Evolutionary conservation across 2,329 filamentous ascomycete genomes (phyloP).

Genomic region (Volutella citrinella): DNA sequence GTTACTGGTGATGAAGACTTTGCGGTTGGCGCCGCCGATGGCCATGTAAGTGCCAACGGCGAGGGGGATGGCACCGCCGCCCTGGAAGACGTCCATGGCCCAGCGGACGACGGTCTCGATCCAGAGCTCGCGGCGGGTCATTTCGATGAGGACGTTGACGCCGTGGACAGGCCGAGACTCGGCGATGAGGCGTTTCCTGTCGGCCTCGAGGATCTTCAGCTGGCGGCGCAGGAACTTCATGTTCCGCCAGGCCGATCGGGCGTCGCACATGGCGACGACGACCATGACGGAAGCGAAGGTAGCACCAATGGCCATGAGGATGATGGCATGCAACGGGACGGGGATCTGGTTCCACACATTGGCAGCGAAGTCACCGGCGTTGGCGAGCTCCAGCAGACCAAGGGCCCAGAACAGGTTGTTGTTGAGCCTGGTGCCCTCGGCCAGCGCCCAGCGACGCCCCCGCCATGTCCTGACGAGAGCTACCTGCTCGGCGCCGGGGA

Average conservation of each 20-base stretch:
- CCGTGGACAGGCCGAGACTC: constrained; percentile 13
- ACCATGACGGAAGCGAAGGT: constrained; percentile 42
- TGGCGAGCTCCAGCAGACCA: constrained; percentile 53
- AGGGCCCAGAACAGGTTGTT: constrained; percentile 33
- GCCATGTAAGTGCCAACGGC: constrained; percentile 51
- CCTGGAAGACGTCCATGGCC: constrained; percentile 49
- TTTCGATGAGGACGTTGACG: constrained; percentile 37
- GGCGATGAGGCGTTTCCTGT: constrained; percentile 10
- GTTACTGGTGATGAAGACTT: constrained; percentile 46
- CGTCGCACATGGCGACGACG: constrained; percentile 44
- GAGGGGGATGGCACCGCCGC: constrained; percentile 47
- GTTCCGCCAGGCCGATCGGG: constrained; percentile 42
- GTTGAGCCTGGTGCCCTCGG: constrained; percentile 17
- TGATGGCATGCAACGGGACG: constrained; percentile 44
- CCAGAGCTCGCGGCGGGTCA: constrained; percentile 47
- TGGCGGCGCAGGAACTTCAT: constrained; percentile 43
- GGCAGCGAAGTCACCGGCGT: constrained; percentile 55
- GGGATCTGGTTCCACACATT: constrained; percentile 55
- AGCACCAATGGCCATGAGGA: constrained; percentile 52
- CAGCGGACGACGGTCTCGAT: constrained; percentile 50
- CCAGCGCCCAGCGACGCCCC: constrained; percentile 6
- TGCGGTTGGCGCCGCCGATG: constrained; percentile 44
- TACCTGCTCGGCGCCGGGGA: constrained; percentile 11
- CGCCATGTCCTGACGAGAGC: constrained; percentile 15
- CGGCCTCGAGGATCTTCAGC: constrained; percentile 28